Evolutionary conservation across 495 filamentous ascomycete genomes (phyloP), one percentile per base, ranked within the genome.

Genomic region (Xylaria venustula): DNA sequence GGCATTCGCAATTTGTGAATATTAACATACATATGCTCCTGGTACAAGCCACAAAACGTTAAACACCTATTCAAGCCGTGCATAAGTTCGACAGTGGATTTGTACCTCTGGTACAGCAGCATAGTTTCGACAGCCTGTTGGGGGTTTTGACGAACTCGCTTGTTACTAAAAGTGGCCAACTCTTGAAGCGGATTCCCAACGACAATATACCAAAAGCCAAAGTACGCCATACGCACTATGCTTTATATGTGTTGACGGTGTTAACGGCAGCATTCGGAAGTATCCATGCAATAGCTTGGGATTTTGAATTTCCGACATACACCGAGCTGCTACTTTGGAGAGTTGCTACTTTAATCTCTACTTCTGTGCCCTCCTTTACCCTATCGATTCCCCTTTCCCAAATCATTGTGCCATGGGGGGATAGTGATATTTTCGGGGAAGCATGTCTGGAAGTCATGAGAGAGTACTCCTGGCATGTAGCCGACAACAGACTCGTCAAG

Each of bases 271-370:
- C 46, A 2, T 77, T 77, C 51, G 75, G 72, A 44, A 67, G 57
- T 32, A 65, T 76, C 2, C 72, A 77, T 51, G 40, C 73, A 11
- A 58, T 65, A 12, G 75, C 63, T 6, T 79, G 77, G 75, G 69
- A 77, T 47, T 75, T 73, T 52, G 53, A 71, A 17, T 78, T 80
- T 30, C 77, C 75, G 1, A 74, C 72, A 3, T 19, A n/a, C 19
- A 46, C 49, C 11, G 77, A 79, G 46, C 54, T 57, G 36, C 26
- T 70, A 0, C 53, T 77, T 8, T 78, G 75, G 78, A 61, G 74
- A 28, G 25, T 56, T 7, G 54, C 61, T 22, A 62, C 63, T 34
- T 2, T 60, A 1, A 44, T 59, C 41, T 63, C 61, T 48, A 48
- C 20, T 26, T 20, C 22, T 25, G 1, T 45, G 3, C 54, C 44